Base-by-base conservation (phyloP, 768 basidiomycete genomes). In the Wakefieldia striispora region DNA sequence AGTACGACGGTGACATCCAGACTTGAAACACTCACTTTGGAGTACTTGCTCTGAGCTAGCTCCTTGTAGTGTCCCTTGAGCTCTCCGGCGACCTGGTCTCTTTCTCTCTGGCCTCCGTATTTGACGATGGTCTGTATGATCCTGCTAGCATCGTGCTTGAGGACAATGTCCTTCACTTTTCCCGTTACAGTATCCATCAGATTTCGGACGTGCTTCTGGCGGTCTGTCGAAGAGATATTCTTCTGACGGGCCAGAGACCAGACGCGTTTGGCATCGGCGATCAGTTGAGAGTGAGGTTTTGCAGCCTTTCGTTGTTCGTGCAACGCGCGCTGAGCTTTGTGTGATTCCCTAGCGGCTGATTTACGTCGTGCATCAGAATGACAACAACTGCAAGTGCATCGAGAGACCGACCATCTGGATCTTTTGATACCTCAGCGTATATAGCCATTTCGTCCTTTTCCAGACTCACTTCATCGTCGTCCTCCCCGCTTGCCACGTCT, bases 131-230 rank as follows among this genome's bases (percentile, higher is more conserved):
- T 88, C 65, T 89, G 87, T 19, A 89, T 80, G 52, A 91, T 91
- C 55, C 86, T 80, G 60, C 91, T 92, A 8, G 91, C 92, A 66
- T 95, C 92, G 60, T 95, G 94, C 67, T 94, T 95, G 63, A 91
- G 79, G 2, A 89, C 86, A 33, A 95, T 83, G 27, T 94, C 92
- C 51, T 84, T 84, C 38, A 95, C 83, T 56, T 84, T 83, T 5
- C 91, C 92, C 19, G 86, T 81, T 19, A 93, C 82, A 39, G 86
- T 76, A 26, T 74, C 70, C 82, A 92, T 90, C 9, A 97, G 77
- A 23, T 82, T 79, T 40, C 77, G 72, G 50, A 95, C 73, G 42
- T 91, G 83, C 57, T 83, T 81, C 55, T 84, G 82, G 20, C 93
- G 81, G 59, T 95, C 87, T 21, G 80, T 67, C 19, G 83, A 71